phyloP scores from a whole-genome alignment of 805 yeast genomes.

The Saccharomyces paradoxus region DNA sequence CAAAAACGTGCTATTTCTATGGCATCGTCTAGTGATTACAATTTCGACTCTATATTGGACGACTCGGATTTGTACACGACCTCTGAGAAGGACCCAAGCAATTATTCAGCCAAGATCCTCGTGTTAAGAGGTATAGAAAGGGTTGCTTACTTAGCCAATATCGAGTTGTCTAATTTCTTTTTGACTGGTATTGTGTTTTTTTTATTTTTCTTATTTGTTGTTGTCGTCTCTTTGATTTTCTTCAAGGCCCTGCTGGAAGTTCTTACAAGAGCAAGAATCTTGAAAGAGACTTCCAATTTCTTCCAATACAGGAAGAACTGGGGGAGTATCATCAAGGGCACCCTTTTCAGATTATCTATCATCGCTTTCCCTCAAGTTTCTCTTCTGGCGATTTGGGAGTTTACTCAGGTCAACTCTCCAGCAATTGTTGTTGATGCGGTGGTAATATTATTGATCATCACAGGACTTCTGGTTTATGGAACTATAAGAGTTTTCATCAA shows the following conservation, averaged over 20 bases:
- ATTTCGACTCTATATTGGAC: constrained; percentile 44
- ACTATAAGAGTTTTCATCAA: constrained; percentile 61
- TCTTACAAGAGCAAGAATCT: constrained; percentile 46
- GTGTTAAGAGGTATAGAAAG: constrained; percentile 87
- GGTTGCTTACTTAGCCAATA: constrained; percentile 74
- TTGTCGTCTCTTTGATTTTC: constrained; percentile 45
- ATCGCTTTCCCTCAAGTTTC: constrained; percentile 85
- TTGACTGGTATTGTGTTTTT: constrained; percentile 82
- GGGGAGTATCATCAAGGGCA: constrained; percentile 80
- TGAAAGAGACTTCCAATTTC: constrained; percentile 54
- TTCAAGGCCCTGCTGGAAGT: constrained; percentile 68
- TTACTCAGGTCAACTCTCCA: constrained; percentile 71
- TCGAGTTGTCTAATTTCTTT: constrained; percentile 80
- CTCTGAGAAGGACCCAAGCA: constrained; percentile 52
- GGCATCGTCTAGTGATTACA: constrained; percentile 30
- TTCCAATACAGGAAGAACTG: constrained; percentile 74
- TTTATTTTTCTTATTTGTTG: constrained; percentile 62
- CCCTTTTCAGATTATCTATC: constrained; percentile 71
- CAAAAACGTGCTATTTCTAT: constrained; percentile 43
- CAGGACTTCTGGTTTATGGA: constrained; percentile 62
- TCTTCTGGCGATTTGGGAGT: constrained; percentile 81
- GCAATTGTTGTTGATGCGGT: constrained; percentile 78
- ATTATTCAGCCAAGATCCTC: constrained; percentile 58
- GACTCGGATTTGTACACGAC: constrained; percentile 54
- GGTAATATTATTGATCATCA: constrained; percentile 50